Evolutionary conservation across 2,329 filamentous ascomycete genomes (phyloP).

Genomic region (Xylaria sp.): DNA sequence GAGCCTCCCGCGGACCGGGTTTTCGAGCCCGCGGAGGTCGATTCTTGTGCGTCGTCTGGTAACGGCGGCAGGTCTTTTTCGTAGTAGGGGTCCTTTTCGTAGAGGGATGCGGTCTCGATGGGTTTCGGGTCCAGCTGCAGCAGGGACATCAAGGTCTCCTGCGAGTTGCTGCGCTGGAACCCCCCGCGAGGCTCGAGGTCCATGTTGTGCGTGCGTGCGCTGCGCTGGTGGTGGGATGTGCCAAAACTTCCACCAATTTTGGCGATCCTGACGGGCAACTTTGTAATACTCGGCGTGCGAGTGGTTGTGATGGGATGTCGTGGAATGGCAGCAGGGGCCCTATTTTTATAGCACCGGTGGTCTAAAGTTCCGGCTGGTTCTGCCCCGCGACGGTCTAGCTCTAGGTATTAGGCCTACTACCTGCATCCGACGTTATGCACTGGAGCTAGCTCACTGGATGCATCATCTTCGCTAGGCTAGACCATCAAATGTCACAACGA

Average conservation of each 20-base stretch:
- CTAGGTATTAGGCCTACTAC: too few relatives aligned
- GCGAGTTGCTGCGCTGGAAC: constrained; percentile 46
- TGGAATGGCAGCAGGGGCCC: too few relatives aligned
- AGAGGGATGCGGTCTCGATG: constrained; percentile 59
- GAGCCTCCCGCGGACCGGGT: too few relatives aligned
- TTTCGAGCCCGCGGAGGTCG: too few relatives aligned
- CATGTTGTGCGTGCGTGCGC: constrained; percentile 19
- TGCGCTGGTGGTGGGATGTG: background rate
- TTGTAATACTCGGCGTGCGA: too few relatives aligned
- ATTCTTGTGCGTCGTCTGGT: constrained; percentile 40
- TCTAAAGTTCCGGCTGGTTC: background rate
- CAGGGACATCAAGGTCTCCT: constrained; percentile 65
- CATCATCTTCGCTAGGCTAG: background rate
- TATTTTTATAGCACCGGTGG: too few relatives aligned
- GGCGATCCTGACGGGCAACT: too few relatives aligned
- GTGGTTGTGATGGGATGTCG: too few relatives aligned
- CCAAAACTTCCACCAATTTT: too few relatives aligned
- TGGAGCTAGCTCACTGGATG: too few relatives aligned
- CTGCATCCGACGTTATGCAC: too few relatives aligned
- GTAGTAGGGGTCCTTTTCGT: constrained; percentile 53
- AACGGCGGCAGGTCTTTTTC: constrained; percentile 52
- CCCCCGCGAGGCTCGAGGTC: constrained; percentile 38
- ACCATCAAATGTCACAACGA: background rate
- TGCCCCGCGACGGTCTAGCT: background rate
- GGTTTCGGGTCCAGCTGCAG: constrained; percentile 82